Percentiles rank a stretch among this genome's conserved stretches.
These are phyloP conservation scores for Bipolaris cookei DNA, from an alignment of 2,329 filamentous ascomycete species.

Conservation along the genomic window DNA sequence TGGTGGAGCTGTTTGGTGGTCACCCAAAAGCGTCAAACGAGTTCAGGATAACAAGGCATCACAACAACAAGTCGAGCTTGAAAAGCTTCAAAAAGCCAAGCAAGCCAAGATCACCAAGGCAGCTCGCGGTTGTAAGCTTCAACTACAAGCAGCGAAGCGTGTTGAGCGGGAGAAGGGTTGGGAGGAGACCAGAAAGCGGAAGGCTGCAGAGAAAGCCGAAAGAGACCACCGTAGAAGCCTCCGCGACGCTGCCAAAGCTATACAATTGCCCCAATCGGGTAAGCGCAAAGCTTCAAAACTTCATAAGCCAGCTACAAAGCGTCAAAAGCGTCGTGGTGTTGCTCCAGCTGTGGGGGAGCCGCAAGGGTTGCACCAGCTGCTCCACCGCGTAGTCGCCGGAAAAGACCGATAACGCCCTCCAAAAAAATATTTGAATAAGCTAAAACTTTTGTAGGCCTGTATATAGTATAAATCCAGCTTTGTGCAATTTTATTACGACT, in stretches of 20 bases:
- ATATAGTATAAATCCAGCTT: too few relatives aligned
- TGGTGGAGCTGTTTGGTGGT: conserved; percentile 1
- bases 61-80: conserved; percentile 2
- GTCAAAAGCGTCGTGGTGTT: conserved; percentile 1
- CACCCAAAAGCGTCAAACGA: background rate
- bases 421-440: too few relatives aligned
- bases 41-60: background rate
- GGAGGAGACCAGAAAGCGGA: conserved; percentile 1
- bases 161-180: conserved; percentile 6
- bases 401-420: background rate
- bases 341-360: background rate
- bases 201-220: background rate
- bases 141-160: background rate
- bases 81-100: too few relatives aligned
- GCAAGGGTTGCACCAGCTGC: background rate
- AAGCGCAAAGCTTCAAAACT: conserved; percentile 3
- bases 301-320: too few relatives aligned
- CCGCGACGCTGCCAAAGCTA: conserved; percentile 4
- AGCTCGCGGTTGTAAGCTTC: background rate
- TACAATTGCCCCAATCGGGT: background rate
- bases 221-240: background rate
- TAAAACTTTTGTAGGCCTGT: too few relatives aligned
- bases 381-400: background rate
- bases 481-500: background rate
- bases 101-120: background rate